Conservation (phyloP, 2,329 filamentous ascomycete species). For the Trichoderma sp. region DNA sequence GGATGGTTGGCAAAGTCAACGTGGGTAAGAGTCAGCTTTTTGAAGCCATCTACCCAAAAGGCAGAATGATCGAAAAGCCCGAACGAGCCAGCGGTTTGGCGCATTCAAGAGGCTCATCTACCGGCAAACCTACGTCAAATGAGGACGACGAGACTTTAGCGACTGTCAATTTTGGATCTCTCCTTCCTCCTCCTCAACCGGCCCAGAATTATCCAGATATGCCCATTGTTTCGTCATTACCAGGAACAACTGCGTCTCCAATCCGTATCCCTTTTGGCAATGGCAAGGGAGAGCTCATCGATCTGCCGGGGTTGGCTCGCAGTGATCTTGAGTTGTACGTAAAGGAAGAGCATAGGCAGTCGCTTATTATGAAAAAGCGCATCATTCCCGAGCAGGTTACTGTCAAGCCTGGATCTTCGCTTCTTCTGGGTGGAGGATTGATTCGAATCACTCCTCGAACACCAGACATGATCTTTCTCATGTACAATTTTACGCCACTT, state of each 20-base stretch:
- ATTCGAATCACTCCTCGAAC: conserved; percentile 78
- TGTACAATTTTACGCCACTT: conserved; percentile 86
- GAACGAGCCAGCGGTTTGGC: conserved; percentile 23
- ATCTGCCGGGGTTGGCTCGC: conserved; percentile 82
- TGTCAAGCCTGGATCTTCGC: conserved; percentile 74
- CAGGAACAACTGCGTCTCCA: conserved; percentile 92
- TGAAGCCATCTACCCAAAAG: conserved; percentile 82
- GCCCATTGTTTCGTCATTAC: conserved; percentile 81
- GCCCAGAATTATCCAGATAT: conserved; percentile 79
- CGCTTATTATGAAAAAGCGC: conserved; percentile 77
- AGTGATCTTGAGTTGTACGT: conserved; percentile 73
- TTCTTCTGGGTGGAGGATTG: conserved; percentile 77
- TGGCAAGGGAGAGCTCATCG: conserved; percentile 86
- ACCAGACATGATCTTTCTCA: conserved; percentile 65
- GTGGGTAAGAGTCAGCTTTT: conserved; percentile 96
- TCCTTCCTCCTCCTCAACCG: conserved; percentile 74
- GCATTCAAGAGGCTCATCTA: conserved; percentile 23
- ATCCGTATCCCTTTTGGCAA: conserved; percentile 90
- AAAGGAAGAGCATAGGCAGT: conserved; percentile 61
- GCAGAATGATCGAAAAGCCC: conserved; percentile 47
- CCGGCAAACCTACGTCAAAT: conserved; percentile 23
- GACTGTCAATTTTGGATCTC: conserved; percentile 46
- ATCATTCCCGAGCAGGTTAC: conserved; percentile 71
- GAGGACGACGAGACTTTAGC: conserved; percentile 22
- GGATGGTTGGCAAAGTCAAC: conserved; percentile 98